Evolutionary conservation across 1,284 basidiomycete genomes (phyloP).

Genomic region (Wallemia ichthyophaga): DNA sequence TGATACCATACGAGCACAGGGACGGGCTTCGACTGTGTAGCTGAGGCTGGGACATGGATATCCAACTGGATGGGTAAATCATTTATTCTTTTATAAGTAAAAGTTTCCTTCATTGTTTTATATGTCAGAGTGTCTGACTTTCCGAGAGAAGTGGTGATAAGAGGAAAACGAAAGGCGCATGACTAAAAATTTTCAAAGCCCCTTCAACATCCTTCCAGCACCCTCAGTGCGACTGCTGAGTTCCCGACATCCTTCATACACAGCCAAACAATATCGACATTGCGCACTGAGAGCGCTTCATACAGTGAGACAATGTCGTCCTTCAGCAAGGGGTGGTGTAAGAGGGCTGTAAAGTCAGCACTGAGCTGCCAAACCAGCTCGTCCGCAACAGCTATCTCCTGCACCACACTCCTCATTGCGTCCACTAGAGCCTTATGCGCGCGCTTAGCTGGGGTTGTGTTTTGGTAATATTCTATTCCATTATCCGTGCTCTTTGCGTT

Average conservation of each 20-base stretch:
- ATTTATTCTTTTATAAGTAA: neutral
- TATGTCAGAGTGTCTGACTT: neutral
- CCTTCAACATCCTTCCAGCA: too few relatives aligned
- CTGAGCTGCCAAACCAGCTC: constrained; percentile 44
- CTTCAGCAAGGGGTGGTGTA: neutral
- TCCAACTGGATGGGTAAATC: constrained; percentile 1
- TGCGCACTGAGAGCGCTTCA: neutral
- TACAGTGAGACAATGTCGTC: neutral
- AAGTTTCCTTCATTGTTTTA: neutral
- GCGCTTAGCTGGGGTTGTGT: constrained; percentile 12
- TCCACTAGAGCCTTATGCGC: constrained; percentile 36
- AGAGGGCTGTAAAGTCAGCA: constrained; percentile 23
- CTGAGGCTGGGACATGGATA: constrained; percentile 1
- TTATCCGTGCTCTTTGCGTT: constrained; percentile 26
- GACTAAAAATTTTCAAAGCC: too few relatives aligned
- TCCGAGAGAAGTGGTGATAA: too few relatives aligned
- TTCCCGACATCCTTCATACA: neutral
- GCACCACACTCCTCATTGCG: constrained; percentile 34
- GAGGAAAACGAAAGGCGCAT: too few relatives aligned
- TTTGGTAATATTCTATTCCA: neutral
- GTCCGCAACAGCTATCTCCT: constrained; percentile 34
- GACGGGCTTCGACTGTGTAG: constrained; percentile 1
- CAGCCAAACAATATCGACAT: neutral
- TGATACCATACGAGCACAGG: constrained; percentile 8
- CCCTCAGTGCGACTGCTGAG: neutral